Conservation (phyloP, 305 asterid genomes). For the Solanum hybrid region DNA sequence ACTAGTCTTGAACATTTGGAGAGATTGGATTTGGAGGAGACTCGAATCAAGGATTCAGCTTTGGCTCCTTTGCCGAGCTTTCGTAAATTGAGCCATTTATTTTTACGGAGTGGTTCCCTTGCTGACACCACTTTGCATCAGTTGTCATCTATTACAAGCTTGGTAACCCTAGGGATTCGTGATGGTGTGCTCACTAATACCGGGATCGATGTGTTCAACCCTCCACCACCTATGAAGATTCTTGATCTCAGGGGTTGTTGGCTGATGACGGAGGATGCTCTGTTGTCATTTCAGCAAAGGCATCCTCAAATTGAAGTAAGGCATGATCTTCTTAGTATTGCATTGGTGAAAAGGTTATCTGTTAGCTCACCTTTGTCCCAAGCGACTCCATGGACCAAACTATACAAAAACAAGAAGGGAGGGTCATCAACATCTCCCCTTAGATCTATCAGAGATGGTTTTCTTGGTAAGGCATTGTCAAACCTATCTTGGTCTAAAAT, state of each 20-base stretch:
- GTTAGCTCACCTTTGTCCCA: constrained; percentile 27
- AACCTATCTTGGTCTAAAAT: neutral
- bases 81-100: constrained; percentile 41
- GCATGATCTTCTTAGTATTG: constrained; percentile 43
- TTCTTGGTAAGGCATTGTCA: constrained; percentile 40
- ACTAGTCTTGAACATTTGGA: constrained; percentile 48
- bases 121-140: constrained; percentile 51
- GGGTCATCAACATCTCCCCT: constrained; percentile 24
- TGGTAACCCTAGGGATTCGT: constrained; percentile 47
- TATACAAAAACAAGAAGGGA: constrained; percentile 21
- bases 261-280: constrained; percentile 57
- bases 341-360: constrained; percentile 16
- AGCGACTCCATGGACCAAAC: constrained; percentile 11
- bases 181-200: constrained; percentile 57
- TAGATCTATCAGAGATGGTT: constrained; percentile 6
- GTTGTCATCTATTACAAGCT: constrained; percentile 30
- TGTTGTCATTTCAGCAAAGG: constrained; percentile 38
- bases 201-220: constrained; percentile 46
- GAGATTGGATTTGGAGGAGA: constrained; percentile 56
- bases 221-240: constrained; percentile 44
- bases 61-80: constrained; percentile 41
- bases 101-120: constrained; percentile 44
- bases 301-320: constrained; percentile 53
- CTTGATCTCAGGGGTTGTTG: constrained; percentile 89
- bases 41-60: constrained; percentile 43